Base-by-base conservation (phyloP, 305 asterid genomes). In the Fraxinus latifolia region DNA sequence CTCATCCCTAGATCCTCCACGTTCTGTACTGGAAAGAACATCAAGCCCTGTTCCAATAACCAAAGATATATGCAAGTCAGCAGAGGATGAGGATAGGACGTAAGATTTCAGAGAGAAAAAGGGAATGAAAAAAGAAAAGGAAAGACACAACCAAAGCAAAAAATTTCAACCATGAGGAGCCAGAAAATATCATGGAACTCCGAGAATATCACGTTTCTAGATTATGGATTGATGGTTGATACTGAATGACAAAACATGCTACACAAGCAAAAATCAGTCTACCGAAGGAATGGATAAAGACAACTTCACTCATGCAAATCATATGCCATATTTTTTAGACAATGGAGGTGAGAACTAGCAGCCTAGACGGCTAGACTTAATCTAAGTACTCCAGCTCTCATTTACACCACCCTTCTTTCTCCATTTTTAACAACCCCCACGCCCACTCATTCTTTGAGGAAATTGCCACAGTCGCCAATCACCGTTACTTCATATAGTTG, bases 31-130 rank as follows among this genome's bases (percentile, higher is more conserved):
- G 2, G 99, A 97, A 70, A 93, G 95, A 50, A 87, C 88, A 86
- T 95, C 98, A 67, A 95, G 92, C 75, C 98, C 99, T 95, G 86
- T 73, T 37, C 87, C 71, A 77, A 36, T 77, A 84, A 77, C 65
- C 77, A 68, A 19, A 65, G 53, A 23, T 4, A 29, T 62, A 19
- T 33, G 42, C 33, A 47, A 71, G 9, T 29, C 32, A 15, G 77
- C 33, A 25, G 31, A 31, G 36, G 47, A 14, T 1, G 14, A 36
- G 67, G 39, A 67, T 34, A 15, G 3, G 36, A 27, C 9, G n/a
- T 3, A 19, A 79, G n/a, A 79, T 1, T 37, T 76, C 34, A 19
- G 70, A 1, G 29, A n/a, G 25, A 27, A 47, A 8, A 74, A 14
- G 72, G 31, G 68, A 58, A 58, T 2, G 29, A 58, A 2, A 58